Evolutionary conservation across 2,329 filamentous ascomycete genomes (phyloP), one percentile per base, ranked within the genome.

Genomic region (Graphilbum sp.): DNA sequence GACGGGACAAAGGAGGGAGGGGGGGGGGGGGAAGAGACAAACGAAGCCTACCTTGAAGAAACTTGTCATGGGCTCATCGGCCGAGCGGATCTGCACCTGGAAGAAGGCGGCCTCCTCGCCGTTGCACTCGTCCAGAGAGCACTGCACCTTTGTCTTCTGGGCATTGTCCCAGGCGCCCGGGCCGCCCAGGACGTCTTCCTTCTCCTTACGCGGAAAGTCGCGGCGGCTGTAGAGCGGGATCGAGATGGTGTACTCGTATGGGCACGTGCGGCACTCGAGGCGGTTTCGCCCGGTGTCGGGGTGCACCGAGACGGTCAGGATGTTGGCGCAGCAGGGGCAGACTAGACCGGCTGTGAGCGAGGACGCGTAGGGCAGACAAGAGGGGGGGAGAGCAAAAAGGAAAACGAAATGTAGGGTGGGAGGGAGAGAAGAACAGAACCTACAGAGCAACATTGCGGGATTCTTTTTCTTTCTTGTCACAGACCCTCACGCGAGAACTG

Each of bases 51-150:
- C 81, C 72, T 86, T 90, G 62, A 79, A 92, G 60, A 96, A 96
- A 43, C 77, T 88, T 47, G 90, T 98, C 82, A 94, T 95, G 43
- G 90, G 90, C 67, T 98, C 90, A 62, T 98, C 90, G 37, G 90
- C 90, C 66, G 85, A 93, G 49, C 90, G 77, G 61, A 96, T 96
- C 69, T 98, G 90, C 49, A 96, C 76, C 66, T 94, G 85, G 65
- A 87, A 93, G 64, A 88, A 96, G 46, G 87, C 92, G 4, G 90
- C 90, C 62, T 85, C 75, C 43, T 75, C 69, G 45, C 85, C 85
- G 52, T 82, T 69, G 64, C 90, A 98, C 40, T 69, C 69, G 31
- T 86, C 76, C 45, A 76, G 76, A 20, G 82, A 75, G 58, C 90
- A 98, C 68, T 90, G 83, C 35, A 80, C 80, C 40, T 71, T 66